Conservation (phyloP, 2,329 filamentous ascomycete genomes). For the Didymella arachidicola region DNA sequence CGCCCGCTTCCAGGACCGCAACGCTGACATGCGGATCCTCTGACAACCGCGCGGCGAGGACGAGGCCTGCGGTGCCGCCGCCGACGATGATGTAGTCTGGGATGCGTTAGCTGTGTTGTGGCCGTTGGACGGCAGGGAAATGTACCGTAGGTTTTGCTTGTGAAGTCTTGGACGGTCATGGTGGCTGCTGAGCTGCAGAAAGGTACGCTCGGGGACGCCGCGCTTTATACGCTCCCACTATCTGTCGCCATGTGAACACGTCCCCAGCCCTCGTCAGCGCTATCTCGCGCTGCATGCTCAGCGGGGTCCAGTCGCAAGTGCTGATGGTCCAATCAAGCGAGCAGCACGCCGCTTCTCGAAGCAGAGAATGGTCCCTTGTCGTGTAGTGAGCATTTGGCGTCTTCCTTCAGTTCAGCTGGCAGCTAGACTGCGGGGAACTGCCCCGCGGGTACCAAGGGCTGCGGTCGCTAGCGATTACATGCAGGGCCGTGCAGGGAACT, state of each 20-base stretch:
- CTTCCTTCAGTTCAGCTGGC: not conserved
- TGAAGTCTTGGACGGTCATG: conserved; percentile 39
- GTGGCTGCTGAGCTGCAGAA: not conserved
- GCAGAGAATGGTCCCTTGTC: not conserved
- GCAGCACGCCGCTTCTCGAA: not conserved
- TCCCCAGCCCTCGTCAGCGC: not conserved
- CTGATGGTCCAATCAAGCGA: not conserved
- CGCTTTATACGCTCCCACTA: not conserved
- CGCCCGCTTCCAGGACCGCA: conserved; percentile 41
- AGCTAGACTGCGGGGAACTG: not conserved
- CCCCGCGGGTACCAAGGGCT: not conserved
- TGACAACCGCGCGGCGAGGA: conserved; percentile 39
- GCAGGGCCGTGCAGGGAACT: not conserved
- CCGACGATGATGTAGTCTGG: conserved; percentile 33
- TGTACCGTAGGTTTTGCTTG: conserved; percentile 29
- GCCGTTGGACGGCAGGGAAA: not conserved
- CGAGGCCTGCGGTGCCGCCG: conserved; percentile 43
- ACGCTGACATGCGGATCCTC: conserved; percentile 41
- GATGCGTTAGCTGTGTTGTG: not conserved
- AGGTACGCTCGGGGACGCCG: not conserved
- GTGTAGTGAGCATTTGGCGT: not conserved
- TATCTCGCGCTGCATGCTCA: not conserved
- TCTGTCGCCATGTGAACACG: not conserved
- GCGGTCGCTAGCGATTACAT: not conserved
- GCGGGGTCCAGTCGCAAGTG: conserved; percentile 1